Evolutionary conservation across 768 basidiomycete species (phyloP).

Genomic region (Botryobasidium botryosum): DNA sequence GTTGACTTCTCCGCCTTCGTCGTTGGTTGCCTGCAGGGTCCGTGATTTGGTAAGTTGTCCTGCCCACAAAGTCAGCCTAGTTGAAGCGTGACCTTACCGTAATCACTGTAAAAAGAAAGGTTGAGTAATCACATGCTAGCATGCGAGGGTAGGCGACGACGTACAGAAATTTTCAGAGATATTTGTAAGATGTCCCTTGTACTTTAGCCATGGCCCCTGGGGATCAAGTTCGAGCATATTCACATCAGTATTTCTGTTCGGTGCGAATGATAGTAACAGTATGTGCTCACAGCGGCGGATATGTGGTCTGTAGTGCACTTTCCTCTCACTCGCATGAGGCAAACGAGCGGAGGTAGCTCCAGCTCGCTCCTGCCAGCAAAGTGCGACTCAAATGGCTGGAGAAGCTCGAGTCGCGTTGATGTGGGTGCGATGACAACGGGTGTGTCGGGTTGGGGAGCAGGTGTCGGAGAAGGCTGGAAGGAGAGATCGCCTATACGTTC

Average conservation of each 20-base stretch:
- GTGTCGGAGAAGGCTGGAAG: constrained; percentile 62
- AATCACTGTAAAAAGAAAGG: constrained; percentile 39
- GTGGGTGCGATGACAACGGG: constrained; percentile 58
- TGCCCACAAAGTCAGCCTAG: too few species aligned
- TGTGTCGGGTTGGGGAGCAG: constrained; percentile 58
- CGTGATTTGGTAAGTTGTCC: constrained; percentile 10
- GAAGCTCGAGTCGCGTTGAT: constrained; percentile 71
- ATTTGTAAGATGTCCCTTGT: constrained; percentile 92
- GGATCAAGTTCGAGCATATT: background rate
- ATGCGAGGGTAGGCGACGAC: constrained; percentile 24
- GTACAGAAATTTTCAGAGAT: constrained; percentile 88
- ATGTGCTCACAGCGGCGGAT: constrained; percentile 62
- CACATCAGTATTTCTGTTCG: background rate
- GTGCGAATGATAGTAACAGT: background rate
- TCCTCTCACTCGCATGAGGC: constrained; percentile 83
- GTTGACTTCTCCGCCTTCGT: constrained; percentile 88
- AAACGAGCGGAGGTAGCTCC: constrained; percentile 69
- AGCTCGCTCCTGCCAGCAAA: constrained; percentile 44
- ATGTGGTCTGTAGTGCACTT: constrained; percentile 99
- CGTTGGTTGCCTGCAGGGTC: constrained; percentile 61
- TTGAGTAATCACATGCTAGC: constrained; percentile 1
- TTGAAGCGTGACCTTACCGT: too few species aligned
- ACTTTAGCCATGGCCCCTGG: constrained; percentile 95
- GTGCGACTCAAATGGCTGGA: constrained; percentile 70
- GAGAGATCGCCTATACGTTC: constrained; percentile 24